Conservation (phyloP, 2,329 filamentous ascomycete genomes). For the Curvularia spicifera region DNA sequence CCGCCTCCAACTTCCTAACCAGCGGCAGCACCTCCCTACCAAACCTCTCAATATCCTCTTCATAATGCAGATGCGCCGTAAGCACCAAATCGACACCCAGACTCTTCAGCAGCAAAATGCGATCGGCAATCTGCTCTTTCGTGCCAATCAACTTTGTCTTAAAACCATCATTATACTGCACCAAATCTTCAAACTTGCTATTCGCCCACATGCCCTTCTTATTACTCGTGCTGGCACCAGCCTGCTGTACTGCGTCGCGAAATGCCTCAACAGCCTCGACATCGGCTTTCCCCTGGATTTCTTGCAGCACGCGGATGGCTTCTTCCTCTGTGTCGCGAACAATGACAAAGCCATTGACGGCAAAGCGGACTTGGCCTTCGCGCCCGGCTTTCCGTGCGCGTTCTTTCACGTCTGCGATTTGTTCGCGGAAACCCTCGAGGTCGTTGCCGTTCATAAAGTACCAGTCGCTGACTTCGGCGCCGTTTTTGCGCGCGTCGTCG, state of each 20-base stretch:
- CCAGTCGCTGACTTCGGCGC: constrained; percentile 57
- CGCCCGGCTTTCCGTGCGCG: constrained; percentile 55
- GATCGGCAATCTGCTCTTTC: constrained; percentile 59
- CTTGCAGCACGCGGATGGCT: constrained; percentile 56
- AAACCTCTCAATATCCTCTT: constrained; percentile 60
- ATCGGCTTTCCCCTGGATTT: constrained; percentile 62
- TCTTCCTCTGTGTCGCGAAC: constrained; percentile 59
- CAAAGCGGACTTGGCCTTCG: constrained; percentile 56
- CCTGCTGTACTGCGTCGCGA: constrained; percentile 57
- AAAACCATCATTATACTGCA: constrained; percentile 64
- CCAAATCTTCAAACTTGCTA: constrained; percentile 59
- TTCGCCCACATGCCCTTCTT: constrained; percentile 63
- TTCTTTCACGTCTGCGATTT: constrained; percentile 59
- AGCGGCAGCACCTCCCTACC: constrained; percentile 56
- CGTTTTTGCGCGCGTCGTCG: constrained; percentile 59
- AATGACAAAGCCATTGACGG: constrained; percentile 60
- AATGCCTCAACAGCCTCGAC: constrained; percentile 59
- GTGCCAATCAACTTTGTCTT: constrained; percentile 63
- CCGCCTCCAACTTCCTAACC: constrained; percentile 56
- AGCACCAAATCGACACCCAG: constrained; percentile 54
- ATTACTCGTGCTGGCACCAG: constrained; percentile 55
- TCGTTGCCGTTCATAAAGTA: constrained; percentile 66
- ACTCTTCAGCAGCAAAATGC: constrained; percentile 58
- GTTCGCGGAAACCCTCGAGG: constrained; percentile 58
- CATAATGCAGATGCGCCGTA: constrained; percentile 60